A percentile compares a stretch with the other conserved stretches of the same genome.
Conservation (phyloP, 148 eudicot species). For the Tetragonia tetragonoides region DNA sequence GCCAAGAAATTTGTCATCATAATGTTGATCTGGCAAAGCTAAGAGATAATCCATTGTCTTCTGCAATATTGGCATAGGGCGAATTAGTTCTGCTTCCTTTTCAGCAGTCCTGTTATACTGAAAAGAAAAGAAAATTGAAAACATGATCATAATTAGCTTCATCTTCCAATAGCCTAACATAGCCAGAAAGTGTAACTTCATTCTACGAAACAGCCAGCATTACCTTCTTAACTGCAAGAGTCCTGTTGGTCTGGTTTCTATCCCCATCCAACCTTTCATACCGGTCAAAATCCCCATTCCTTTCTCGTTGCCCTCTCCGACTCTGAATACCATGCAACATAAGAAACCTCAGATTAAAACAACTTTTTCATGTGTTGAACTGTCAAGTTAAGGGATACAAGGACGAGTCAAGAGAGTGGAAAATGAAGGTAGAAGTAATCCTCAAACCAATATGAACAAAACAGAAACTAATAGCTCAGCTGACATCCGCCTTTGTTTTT, state of each 20-base stretch:
- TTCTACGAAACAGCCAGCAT: not conserved
- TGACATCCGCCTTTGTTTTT: too few relatives aligned
- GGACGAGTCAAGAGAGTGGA: not conserved
- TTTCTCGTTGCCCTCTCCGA: constrained; percentile 93
- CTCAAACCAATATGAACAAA: too few relatives aligned
- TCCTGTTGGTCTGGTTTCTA: constrained; percentile 68
- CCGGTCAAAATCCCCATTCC: constrained; percentile 97
- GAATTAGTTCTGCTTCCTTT: constrained; percentile 82
- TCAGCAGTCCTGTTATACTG: constrained; percentile 99
- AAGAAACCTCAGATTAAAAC: not conserved
- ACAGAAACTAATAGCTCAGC: too few relatives aligned
- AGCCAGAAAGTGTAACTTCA: constrained; percentile 3
- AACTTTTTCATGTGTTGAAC: not conserved
- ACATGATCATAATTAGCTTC: constrained; percentile 7
- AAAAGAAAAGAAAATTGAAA: constrained; percentile 15
- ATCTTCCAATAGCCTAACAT: not conserved
- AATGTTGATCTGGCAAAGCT: constrained; percentile 70
- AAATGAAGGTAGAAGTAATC: not conserved
- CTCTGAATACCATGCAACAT: constrained; percentile 42
- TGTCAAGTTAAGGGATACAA: not conserved
- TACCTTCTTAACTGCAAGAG: constrained; percentile 94
- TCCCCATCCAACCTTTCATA: constrained; percentile 96
- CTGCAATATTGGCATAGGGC: constrained; percentile 84
- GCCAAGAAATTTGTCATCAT: constrained; percentile 76
- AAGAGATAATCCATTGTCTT: constrained; percentile 89